These are phyloP conservation scores for Euptelea pleiosperma DNA, from an alignment of 164 flowering plant genomes.

Conservation along the genomic window DNA sequence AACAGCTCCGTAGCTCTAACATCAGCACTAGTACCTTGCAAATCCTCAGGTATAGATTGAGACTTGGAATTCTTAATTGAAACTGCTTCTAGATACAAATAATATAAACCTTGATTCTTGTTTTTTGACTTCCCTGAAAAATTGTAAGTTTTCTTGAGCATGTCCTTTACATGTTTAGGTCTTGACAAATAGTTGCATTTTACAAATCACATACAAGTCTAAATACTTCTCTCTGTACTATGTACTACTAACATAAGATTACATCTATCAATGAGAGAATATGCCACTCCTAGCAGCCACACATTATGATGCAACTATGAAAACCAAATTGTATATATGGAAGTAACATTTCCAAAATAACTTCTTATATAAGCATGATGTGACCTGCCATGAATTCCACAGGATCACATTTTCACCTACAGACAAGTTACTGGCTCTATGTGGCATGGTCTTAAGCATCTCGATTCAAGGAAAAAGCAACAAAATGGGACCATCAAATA, in stretches of 20 bases:
- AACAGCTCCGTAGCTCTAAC: conserved; percentile 51
- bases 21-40: conserved; percentile 39
- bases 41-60: conserved; percentile 52
- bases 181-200: not conserved
- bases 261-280: not conserved
- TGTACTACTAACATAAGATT: no score
- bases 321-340: no score
- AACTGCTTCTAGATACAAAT: conserved; percentile 85
- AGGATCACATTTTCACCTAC: no score
- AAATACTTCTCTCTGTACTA: not conserved
- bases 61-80: conserved; percentile 83
- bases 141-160: not conserved
- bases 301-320: no score
- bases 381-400: no score
- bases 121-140: conserved; percentile 79
- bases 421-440: no score
- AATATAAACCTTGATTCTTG: conserved; percentile 83
- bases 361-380: no score
- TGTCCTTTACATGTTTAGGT: not conserved
- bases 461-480: no score
- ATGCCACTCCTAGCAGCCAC: no score
- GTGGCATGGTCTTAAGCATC: no score
- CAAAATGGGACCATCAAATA: no score
- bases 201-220: not conserved
- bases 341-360: no score